Base-by-base conservation (phyloP, 768 basidiomycete species). In the Leccinum imitatum region DNA sequence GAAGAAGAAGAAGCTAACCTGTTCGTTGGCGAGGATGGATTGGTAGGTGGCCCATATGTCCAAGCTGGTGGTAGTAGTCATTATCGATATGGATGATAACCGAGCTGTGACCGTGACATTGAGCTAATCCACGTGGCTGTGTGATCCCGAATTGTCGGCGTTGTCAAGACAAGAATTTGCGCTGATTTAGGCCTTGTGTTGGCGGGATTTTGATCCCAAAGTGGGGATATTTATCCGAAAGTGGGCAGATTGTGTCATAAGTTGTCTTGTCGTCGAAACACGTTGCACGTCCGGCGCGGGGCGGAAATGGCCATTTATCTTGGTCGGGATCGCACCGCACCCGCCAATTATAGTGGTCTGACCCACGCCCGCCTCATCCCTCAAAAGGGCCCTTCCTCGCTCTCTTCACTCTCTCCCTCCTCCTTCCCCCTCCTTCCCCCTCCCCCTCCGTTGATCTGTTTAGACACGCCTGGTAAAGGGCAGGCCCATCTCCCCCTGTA, bases 281-380 rank as follows among this genome's bases (percentile, higher is more conserved):
- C 87, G 87, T 89, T 87, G 85, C 81, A 82, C 81, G 83, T 82
- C 78, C 79, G 78, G 86, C 87, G 68, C 67, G 82, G 84, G 83
- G 80, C 79, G 72, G 71, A 76, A 79, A 78, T 77, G 78, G 79
- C 80, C 79, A 69, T 70, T 73, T 77, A 79, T 78, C 77, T 46
- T 79, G 77, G 78, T 80, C 78, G 77, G 79, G 74, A 75, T 79
- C 75, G 79, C 79, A 77, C 79, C 78, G 79, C 77, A 76, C 79
- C 78, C 79, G 78, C 79, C 80, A 78, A 73, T 75, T 79, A 73
- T 76, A 75, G 73, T 67, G 69, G 76, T 73, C 77, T 73, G 70
- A 73, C 78, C 72, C 73, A 77, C 77, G 76, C 73, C 69, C 74
- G 71, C 72, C 72, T 56, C 44, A 35, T 59, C 73, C 73, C 78